These are phyloP conservation scores for Spathaspora girioi DNA, from an alignment of 805 yeast genomes.

Conservation along the genomic window DNA sequence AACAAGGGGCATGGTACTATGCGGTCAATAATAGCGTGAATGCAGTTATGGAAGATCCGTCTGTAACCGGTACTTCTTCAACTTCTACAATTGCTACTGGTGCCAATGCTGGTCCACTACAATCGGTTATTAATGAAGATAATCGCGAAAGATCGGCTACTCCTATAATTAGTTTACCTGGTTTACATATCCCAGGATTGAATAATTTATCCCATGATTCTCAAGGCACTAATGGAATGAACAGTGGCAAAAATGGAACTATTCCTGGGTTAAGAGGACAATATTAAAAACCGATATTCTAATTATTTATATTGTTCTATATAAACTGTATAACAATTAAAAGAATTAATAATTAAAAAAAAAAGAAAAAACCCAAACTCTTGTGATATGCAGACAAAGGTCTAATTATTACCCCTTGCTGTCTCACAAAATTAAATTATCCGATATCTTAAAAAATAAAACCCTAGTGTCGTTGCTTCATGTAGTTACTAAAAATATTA, in stretches of 20 bases:
- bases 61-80: conserved; percentile 1
- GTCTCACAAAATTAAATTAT: background rate
- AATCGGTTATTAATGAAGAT: background rate
- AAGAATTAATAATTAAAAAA: background rate
- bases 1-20: conserved; percentile 46
- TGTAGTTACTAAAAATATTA: background rate
- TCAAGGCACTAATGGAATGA: conserved; percentile 3
- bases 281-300: conserved; percentile 2
- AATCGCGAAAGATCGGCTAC: background rate
- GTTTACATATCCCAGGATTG: conserved; percentile 2
- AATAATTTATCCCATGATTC: conserved; percentile 1
- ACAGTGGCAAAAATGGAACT: conserved; percentile 6
- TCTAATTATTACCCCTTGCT: background rate
- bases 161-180: background rate
- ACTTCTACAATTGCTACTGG: background rate
- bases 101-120: background rate
- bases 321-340: background rate
- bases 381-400: background rate
- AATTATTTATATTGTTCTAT: background rate
- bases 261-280: conserved; percentile 17
- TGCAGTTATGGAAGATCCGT: conserved; percentile 29
- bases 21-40: conserved; percentile 43
- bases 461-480: background rate
- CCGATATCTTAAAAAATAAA: background rate
- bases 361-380: background rate